These are phyloP conservation scores for Penicillium parvum DNA, from an alignment of 495 filamentous ascomycete genomes.

Conservation along the genomic window DNA sequence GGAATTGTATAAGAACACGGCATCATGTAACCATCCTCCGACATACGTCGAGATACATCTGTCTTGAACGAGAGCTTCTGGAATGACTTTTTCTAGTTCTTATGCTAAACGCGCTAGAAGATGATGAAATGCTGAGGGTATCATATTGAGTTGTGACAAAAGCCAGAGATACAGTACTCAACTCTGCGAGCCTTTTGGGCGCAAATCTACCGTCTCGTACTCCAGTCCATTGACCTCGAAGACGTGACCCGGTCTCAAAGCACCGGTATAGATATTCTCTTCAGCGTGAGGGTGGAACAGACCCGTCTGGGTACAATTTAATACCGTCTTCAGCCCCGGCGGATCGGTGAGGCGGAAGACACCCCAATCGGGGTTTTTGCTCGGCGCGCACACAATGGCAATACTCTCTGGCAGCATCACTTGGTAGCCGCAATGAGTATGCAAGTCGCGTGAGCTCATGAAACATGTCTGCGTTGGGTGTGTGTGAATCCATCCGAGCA, in stretches of 20 bases:
- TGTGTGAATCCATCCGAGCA: slow-evolving; percentile 97
- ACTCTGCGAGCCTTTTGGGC: slow-evolving; percentile 39
- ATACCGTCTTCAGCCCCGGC: slow-evolving; percentile 75
- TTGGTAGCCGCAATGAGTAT: slow-evolving; percentile 91
- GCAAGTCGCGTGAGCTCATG: slow-evolving; percentile 89
- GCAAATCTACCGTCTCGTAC: slow-evolving; percentile 75
- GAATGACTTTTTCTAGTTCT: no score
- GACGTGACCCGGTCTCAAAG: slow-evolving; percentile 78
- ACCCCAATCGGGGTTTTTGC: slow-evolving; percentile 77
- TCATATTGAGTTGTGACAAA: slow-evolving; percentile 17
- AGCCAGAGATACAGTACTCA: slow-evolving; percentile 4
- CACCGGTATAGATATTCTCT: slow-evolving; percentile 77
- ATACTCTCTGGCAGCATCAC: slow-evolving; percentile 92
- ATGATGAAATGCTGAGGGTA: slow-evolving; percentile 12
- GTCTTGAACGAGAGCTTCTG: no score
- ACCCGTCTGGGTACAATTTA: slow-evolving; percentile 67
- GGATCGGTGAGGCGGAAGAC: slow-evolving; percentile 91
- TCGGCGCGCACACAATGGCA: slow-evolving; percentile 93
- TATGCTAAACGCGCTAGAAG: no score
- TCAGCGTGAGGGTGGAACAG: slow-evolving; percentile 80
- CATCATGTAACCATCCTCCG: no score
- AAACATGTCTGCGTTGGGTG: slow-evolving; percentile 97
- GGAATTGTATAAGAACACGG: no score
- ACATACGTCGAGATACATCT: no score
- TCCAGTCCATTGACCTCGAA: slow-evolving; percentile 68